phyloP scores from a whole-genome alignment of 2,329 filamentous ascomycete genomes.

The Tolypocladium album region DNA sequence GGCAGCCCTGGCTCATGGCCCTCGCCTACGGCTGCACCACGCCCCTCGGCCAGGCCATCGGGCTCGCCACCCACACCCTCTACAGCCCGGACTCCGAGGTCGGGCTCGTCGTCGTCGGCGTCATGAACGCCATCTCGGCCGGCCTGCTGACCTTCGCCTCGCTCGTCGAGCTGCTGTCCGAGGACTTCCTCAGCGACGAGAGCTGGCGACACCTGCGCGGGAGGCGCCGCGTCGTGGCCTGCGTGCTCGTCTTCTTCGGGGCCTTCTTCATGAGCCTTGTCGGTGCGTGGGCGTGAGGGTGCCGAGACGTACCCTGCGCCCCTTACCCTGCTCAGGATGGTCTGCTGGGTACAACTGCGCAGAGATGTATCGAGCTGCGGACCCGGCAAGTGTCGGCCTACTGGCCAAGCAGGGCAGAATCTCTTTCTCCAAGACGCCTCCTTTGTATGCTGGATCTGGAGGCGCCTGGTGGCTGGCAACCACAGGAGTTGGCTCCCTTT shows the following conservation, averaged over 20 bases:
- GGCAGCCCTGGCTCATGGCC: conserved; percentile 46
- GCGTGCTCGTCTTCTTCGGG: conserved; percentile 44
- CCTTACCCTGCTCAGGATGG: neutral
- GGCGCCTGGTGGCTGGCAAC: neutral
- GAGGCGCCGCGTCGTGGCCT: conserved; percentile 41
- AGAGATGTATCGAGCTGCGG: neutral
- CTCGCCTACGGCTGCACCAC: conserved; percentile 49
- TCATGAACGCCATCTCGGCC: conserved; percentile 64
- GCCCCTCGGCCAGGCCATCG: conserved; percentile 63
- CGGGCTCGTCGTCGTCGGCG: conserved; percentile 59
- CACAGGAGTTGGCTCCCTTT: neutral
- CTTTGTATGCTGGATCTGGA: neutral
- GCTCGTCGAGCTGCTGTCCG: conserved; percentile 59
- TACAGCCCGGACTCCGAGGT: conserved; percentile 58
- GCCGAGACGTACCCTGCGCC: neutral
- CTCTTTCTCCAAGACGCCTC: neutral
- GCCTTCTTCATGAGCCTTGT: conserved; percentile 54
- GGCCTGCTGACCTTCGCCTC: conserved; percentile 63
- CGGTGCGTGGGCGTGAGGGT: conserved; percentile 46
- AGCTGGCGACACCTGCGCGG: conserved; percentile 48
- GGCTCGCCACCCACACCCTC: conserved; percentile 55
- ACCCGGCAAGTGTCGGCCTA: neutral
- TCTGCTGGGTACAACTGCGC: neutral
- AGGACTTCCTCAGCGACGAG: conserved; percentile 58
- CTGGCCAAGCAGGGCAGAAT: neutral